Base-by-base conservation (phyloP, 2,329 filamentous ascomycete species). In the Cercospora sesami region DNA sequence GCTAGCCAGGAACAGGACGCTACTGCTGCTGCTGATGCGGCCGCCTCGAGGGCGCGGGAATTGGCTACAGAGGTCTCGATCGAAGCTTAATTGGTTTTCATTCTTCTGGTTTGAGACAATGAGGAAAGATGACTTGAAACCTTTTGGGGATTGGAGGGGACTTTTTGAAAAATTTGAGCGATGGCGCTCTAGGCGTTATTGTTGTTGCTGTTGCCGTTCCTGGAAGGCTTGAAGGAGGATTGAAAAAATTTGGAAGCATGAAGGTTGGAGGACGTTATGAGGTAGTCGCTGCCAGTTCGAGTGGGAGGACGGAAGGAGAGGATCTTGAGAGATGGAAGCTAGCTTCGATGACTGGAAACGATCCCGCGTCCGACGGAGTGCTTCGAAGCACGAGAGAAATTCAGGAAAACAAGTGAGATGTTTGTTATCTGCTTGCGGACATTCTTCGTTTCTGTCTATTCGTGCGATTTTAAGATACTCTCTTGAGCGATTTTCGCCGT, bases 1-100 rank as follows among this genome's bases (percentile, higher is more conserved):
- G 71, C 71, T 4, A 69, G 62, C 26, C 71, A 65, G 33, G 66
- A 63, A n/a, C 60, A 68, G 12, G 45, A 57, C 4, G 57, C 53
- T 39, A 21, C 23, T 23, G 23, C 45, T 31, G 53, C 57, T 39
- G 64, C 55, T 36, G 55, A 59, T n/a, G 30, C 16, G 8, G 55
- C 55, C 16, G 55, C 31, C 10, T 36, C 55, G n/a, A 31, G 55
- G 31, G 55, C 55, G n/a, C 5, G 31, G 12, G 55, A 59, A 16
- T 36, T 59, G n/a, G 55, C 55, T n/a, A 59, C 55, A 28, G 55
- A 59, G 31, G 55, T 59, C 12, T 31, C 55, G 55, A 23, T 59
- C 6, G 55, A 59, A 30, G 55, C 55, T 36, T 59, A 9, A 59
- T 59, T 14, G 28, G 31, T 18, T 2, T 58, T n/a, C 4, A 7